phyloP scores from a whole-genome alignment of 768 basidiomycete species.

The Panaeolus papilionaceus region DNA sequence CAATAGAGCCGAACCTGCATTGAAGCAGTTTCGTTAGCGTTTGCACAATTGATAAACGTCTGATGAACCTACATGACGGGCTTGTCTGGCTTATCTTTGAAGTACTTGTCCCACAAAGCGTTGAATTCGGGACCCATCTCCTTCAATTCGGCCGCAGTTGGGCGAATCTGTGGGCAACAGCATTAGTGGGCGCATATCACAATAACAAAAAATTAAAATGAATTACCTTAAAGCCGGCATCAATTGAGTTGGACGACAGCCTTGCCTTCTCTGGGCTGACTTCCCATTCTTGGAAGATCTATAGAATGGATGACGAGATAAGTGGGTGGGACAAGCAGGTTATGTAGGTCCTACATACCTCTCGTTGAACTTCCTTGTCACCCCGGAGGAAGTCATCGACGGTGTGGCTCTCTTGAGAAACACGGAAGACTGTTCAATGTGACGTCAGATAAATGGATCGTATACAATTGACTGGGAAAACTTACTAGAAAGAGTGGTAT shows the following conservation, averaged over 20 bases:
- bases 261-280: conserved; percentile 70
- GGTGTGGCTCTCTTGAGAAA: conserved; percentile 67
- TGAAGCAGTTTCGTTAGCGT: neutral
- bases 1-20: conserved; percentile 66
- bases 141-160: conserved; percentile 70
- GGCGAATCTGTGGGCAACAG: conserved; percentile 58
- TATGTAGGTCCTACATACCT: conserved; percentile 42
- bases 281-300: conserved; percentile 71
- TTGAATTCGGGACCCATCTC: conserved; percentile 84
- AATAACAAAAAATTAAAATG: neutral
- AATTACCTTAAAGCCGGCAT: conserved; percentile 74
- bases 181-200: neutral
- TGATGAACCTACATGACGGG: conserved; percentile 62
- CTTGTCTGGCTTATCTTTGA: conserved; percentile 84
- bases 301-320: conserved; percentile 3
- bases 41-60: neutral
- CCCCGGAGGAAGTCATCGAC: conserved; percentile 76
- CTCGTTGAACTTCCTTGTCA: conserved; percentile 60
- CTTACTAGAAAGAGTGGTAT: conserved; percentile 69
- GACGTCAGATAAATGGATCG: neutral
- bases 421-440: conserved; percentile 57
- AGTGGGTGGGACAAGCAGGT: neutral
- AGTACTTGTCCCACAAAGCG: conserved; percentile 69
- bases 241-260: conserved; percentile 73
- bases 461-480: neutral